Evolutionary conservation across 441 rosid species (phyloP).

Genomic region (Raphanus hybrid): DNA sequence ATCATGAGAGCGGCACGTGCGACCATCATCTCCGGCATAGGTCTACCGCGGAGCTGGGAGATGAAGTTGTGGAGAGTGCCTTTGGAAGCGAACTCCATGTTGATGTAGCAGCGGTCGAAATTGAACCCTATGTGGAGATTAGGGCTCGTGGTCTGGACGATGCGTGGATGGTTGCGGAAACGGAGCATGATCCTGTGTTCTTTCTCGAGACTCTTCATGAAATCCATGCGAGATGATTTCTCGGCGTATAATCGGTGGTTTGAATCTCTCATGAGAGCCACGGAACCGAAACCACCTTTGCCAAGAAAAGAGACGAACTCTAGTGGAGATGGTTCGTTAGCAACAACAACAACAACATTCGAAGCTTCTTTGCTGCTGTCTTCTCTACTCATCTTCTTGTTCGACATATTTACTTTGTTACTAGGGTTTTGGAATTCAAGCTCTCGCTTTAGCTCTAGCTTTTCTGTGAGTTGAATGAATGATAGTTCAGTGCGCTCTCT

Average conservation of each 20-base stretch:
- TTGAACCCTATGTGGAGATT: neutral
- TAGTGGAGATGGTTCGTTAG: neutral
- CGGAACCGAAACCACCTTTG: slow-evolving; percentile 9
- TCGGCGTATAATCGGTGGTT: neutral
- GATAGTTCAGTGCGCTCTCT: too few species aligned
- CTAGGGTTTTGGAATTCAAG: too few species aligned
- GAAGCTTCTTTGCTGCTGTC: neutral
- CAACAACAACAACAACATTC: neutral
- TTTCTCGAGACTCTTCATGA: neutral
- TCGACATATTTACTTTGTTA: neutral
- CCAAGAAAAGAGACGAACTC: slow-evolving; percentile 11
- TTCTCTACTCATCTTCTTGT: neutral
- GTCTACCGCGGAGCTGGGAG: neutral
- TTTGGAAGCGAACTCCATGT: slow-evolving; percentile 23
- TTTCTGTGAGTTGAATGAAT: too few species aligned
- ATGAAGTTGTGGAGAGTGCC: slow-evolving; percentile 15
- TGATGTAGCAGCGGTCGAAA: slow-evolving; percentile 4
- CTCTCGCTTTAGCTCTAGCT: neutral
- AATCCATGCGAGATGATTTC: neutral
- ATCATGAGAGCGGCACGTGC: neutral
- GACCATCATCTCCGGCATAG: slow-evolving; percentile 19
- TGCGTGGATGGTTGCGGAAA: slow-evolving; percentile 11
- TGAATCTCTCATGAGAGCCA: neutral
- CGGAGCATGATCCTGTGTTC: slow-evolving; percentile 19
- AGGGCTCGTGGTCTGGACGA: slow-evolving; percentile 8